Base-by-base conservation (phyloP, 148 eudicot species). In the Limonium bicolor region DNA sequence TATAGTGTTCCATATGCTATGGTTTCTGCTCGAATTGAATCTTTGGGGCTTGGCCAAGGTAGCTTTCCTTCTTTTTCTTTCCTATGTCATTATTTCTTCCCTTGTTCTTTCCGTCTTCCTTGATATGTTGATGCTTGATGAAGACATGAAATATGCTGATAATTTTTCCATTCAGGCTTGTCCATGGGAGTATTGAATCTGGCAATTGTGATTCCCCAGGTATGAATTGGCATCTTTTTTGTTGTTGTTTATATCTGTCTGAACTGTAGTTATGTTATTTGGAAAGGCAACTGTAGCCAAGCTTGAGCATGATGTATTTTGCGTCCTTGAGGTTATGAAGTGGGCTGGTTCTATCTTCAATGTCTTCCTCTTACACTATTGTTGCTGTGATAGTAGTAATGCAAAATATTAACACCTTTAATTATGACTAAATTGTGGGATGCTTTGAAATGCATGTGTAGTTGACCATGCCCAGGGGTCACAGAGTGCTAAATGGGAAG, bases 21-120 rank as follows among this genome's bases (percentile, higher is more conserved):
- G 69, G 56, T 90, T 50, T 72, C 99, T 18, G 58, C 95, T 25
- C 75, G 76, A 22, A 79, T 74, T 17, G 82, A 79, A 55, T 64
- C 95, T 30, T 34, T 90, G 59, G 99, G 99, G 67, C 78, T 90
- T 31, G 99, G 99, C 31, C 95, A 80, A 80, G 97, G 97, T 90
- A 58, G 26, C 50, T 58, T 50, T 48, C 25, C 30, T 36, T n/a
- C 27, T n/a, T 16, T 36, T 55, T 3, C 29, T 6, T 28, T 19
- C 4, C 45, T 8, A 16, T 12, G 29, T 14, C 34, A 19, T 6
- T 5, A 20, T 27, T 24, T 5, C 38, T 19, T n/a, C 38, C 13
- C 3, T 35, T 11, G 1, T 17, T 23, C 9, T 5, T 37, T 37
- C 22, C 9, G 7, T 37, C 41, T 37, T 17, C 41, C 17, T 37